Conservation (phyloP, 192 early-diverging fungal genomes). For the Allomyces macrogynus region DNA sequence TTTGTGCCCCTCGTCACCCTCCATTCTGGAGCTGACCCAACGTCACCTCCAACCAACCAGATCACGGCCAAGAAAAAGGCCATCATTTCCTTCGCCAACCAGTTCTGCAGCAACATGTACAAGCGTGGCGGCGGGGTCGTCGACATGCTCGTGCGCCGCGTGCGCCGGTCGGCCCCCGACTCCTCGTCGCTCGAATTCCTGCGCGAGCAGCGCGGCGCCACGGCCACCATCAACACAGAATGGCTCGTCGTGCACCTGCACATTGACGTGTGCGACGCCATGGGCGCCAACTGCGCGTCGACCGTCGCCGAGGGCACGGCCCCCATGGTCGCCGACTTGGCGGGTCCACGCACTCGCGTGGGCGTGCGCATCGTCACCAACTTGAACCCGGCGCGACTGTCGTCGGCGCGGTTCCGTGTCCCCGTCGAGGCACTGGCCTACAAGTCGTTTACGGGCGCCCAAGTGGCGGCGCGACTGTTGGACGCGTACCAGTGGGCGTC, state of each 20-base stretch:
- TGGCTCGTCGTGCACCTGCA: conserved; percentile 58
- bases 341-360: conserved; percentile 22
- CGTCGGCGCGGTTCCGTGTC: conserved; percentile 30
- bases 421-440: conserved; percentile 38
- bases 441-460: conserved; percentile 37
- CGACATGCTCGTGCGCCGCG: conserved; percentile 23
- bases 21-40: too few relatives aligned
- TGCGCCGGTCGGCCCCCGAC: conserved; percentile 11
- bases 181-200: not conserved
- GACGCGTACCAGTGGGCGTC: conserved; percentile 51
- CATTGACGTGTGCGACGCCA: conserved; percentile 57
- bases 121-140: conserved; percentile 44
- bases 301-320: conserved; percentile 50
- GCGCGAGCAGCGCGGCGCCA: not conserved
- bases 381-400: conserved; percentile 35
- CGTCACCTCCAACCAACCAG: not conserved
- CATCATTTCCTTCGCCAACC: conserved; percentile 34
- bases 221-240: conserved; percentile 10
- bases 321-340: conserved; percentile 28
- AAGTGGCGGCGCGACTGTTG: conserved; percentile 38
- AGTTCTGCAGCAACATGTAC: conserved; percentile 41
- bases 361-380: conserved; percentile 51
- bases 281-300: conserved; percentile 55
- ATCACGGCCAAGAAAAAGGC: conserved; percentile 14
- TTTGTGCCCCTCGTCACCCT: too few relatives aligned